phyloP scores from a whole-genome alignment of 495 filamentous ascomycete genomes.

The Aspergillus homomorphus region DNA sequence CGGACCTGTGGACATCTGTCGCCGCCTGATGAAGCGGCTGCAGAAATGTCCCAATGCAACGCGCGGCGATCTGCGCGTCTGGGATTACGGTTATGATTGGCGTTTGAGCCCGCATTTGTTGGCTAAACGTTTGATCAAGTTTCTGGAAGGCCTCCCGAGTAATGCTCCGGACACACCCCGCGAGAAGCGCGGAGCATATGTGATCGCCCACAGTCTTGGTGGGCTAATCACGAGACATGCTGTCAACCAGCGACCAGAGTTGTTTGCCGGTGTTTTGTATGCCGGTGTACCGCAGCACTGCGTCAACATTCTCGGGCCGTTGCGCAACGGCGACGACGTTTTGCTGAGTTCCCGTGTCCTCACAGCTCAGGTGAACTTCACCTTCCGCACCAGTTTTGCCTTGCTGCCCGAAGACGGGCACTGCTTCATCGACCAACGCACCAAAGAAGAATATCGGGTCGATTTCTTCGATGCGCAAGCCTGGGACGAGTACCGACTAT shows the following conservation, averaged over 20 bases:
- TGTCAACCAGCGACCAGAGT: conserved; percentile 80
- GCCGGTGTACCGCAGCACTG: conserved; percentile 83
- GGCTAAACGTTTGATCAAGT: conserved; percentile 63
- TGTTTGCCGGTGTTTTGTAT: conserved; percentile 84
- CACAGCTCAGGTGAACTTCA: conserved; percentile 93
- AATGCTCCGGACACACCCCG: conserved; percentile 54
- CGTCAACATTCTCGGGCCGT: conserved; percentile 85
- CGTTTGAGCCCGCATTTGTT: conserved; percentile 79
- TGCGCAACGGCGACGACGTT: conserved; percentile 89
- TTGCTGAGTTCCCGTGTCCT: conserved; percentile 85
- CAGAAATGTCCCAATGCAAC: conserved; percentile 67
- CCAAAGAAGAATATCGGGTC: conserved; percentile 75
- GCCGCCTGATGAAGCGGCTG: conserved; percentile 74
- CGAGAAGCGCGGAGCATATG: conserved; percentile 63
- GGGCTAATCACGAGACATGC: conserved; percentile 88
- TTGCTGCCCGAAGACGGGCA: conserved; percentile 84
- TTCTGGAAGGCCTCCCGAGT: conserved; percentile 70
- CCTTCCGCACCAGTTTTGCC: conserved; percentile 78
- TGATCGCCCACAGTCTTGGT: conserved; percentile 88
- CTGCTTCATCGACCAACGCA: conserved; percentile 83
- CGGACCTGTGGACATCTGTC: conserved; percentile 87
- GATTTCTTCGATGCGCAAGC: conserved; percentile 79
- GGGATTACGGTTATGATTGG: conserved; percentile 97
- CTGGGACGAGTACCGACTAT: conserved; percentile 78
- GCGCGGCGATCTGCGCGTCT: conserved; percentile 69